A percentile compares a stretch with the other conserved stretches of the same genome.
Evolutionary conservation across 2,329 filamentous ascomycete genomes (phyloP).

Genomic region (Dactylellina parvicollis): DNA sequence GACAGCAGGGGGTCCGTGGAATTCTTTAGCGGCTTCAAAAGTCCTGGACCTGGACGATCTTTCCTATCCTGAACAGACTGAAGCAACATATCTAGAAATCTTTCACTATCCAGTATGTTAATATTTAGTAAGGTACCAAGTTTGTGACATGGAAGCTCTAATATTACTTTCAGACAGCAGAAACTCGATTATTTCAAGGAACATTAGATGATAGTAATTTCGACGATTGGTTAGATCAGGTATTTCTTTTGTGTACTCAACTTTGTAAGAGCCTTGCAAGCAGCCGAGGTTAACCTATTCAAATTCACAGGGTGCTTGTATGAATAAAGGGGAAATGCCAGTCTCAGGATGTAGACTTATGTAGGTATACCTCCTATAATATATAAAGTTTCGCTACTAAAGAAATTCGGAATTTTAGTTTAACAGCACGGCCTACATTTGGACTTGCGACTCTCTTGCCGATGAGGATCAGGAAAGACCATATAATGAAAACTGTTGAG

Average conservation of each 20-base stretch:
- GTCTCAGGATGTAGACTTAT: slow-evolving; percentile 11
- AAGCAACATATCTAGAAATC: slow-evolving; percentile 22
- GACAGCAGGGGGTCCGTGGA: neutral
- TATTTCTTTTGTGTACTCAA: too few species aligned
- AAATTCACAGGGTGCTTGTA: neutral
- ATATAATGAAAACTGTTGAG: slow-evolving; percentile 2
- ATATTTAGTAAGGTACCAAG: neutral
- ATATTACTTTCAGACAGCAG: slow-evolving; percentile 6
- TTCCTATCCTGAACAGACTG: slow-evolving; percentile 7
- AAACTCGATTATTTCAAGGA: slow-evolving; percentile 16
- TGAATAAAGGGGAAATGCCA: slow-evolving; percentile 18
- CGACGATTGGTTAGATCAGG: slow-evolving; percentile 29
- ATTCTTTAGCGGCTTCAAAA: neutral
- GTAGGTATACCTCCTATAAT: neutral
- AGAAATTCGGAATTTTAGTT: neutral
- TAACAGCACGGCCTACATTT: slow-evolving; percentile 6
- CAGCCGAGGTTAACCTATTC: neutral
- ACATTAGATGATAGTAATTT: slow-evolving; percentile 19
- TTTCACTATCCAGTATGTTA: slow-evolving; percentile 24
- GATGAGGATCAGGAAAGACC: slow-evolving; percentile 18
- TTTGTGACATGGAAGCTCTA: neutral
- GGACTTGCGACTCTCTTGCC: slow-evolving; percentile 11
- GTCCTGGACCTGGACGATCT: slow-evolving; percentile 8
- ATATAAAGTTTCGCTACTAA: neutral
- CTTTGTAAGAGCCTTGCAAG: too few species aligned